Percentiles rank a stretch among this genome's conserved stretches.
phyloP scores from a whole-genome alignment of 345 rosid species.

The Trapa incisa region DNA sequence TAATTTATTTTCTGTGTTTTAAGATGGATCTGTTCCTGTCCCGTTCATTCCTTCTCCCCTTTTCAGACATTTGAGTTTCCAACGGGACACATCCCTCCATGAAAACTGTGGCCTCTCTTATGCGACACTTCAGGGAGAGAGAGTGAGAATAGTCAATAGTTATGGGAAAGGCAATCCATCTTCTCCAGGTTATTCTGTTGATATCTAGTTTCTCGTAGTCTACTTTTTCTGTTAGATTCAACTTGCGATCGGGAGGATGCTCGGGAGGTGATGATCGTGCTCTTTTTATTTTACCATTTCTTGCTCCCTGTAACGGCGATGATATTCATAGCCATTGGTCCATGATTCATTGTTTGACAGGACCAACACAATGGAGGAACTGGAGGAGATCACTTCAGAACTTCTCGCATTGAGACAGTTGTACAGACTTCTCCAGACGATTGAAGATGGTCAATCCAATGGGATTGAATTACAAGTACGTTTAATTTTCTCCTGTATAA shows the following conservation, averaged over 20 bases:
- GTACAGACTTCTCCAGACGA: constrained; percentile 22
- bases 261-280: neutral
- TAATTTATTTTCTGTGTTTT: no score
- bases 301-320: no score
- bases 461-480: constrained; percentile 21
- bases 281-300: neutral
- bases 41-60: neutral
- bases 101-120: neutral
- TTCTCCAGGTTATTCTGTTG: neutral
- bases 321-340: neutral
- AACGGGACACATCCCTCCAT: neutral
- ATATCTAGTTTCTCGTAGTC: neutral
- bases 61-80: neutral
- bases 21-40: no score
- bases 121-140: neutral
- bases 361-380: constrained; percentile 6
- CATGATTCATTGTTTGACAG: neutral
- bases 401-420: constrained; percentile 39
- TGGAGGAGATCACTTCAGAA: constrained; percentile 19
- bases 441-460: constrained; percentile 8
- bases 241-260: no score
- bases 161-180: neutral
- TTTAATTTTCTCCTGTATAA: neutral
- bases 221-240: neutral
- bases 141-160: neutral